A percentile compares a stretch with the other conserved stretches of the same genome.
Evolutionary conservation across 805 yeast species (phyloP).

Genomic region (Nakazawaea wickerhamii): DNA sequence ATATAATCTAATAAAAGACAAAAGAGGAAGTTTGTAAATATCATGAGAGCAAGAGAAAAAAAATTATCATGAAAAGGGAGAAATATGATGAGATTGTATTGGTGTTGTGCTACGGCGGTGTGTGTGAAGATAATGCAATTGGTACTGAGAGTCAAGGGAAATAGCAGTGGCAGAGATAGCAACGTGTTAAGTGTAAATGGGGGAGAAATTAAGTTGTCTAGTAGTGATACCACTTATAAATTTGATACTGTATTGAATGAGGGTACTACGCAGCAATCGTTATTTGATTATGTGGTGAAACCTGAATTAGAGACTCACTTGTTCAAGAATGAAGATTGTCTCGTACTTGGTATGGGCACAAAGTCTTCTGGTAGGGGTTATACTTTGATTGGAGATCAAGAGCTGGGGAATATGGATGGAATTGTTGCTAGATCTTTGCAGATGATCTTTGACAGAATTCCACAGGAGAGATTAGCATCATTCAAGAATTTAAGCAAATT

Average conservation of each 20-base stretch:
- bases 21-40: slow-evolving; percentile 1
- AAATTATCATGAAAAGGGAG: not conserved
- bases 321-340: slow-evolving; percentile 32
- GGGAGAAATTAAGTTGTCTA: not conserved
- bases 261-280: slow-evolving; percentile 26
- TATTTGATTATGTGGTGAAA: slow-evolving; percentile 29
- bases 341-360: slow-evolving; percentile 47
- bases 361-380: slow-evolving; percentile 46
- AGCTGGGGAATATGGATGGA: slow-evolving; percentile 15
- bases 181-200: no score
- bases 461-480: not conserved
- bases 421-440: slow-evolving; percentile 17
- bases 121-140: no score
- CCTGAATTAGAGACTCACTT: slow-evolving; percentile 28
- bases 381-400: slow-evolving; percentile 30
- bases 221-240: not conserved
- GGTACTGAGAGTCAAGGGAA: no score
- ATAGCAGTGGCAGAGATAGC: no score
- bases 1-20: not conserved
- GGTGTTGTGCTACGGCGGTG: not conserved
- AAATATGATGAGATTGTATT: not conserved
- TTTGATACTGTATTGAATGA: slow-evolving; percentile 15
- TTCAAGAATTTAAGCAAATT: slow-evolving; percentile 3
- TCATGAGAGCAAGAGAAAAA: not conserved
- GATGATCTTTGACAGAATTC: slow-evolving; percentile 19